Conservation (phyloP, 768 basidiomycete species). For the Panaeolus cyanescens region DNA sequence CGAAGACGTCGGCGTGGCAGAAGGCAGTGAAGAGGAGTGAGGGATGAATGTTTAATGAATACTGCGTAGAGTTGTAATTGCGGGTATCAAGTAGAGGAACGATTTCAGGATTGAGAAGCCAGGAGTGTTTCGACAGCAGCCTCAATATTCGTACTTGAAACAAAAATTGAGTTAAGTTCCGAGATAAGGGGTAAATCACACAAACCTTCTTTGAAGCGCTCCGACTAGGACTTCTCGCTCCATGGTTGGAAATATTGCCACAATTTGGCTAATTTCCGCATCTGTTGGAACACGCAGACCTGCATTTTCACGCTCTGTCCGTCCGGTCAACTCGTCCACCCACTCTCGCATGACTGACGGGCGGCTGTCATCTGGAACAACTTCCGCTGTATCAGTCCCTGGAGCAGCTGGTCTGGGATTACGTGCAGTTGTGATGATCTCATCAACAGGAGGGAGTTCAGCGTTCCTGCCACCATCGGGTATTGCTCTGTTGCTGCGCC, state of each 20-base stretch:
- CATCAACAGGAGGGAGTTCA: constrained; percentile 41
- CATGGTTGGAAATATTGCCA: constrained; percentile 83
- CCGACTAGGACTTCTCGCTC: constrained; percentile 71
- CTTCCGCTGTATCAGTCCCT: constrained; percentile 19
- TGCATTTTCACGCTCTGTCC: constrained; percentile 50
- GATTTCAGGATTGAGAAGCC: constrained; percentile 40
- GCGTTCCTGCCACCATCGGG: constrained; percentile 50
- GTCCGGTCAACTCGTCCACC: constrained; percentile 79
- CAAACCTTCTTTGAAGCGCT: constrained; percentile 83
- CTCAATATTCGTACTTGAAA: constrained; percentile 71
- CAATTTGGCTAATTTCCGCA: constrained; percentile 72
- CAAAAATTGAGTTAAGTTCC: constrained; percentile 6
- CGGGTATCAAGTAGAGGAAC: constrained; percentile 6
- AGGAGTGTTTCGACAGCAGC: constrained; percentile 81
- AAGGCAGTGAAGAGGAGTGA: constrained; percentile 49
- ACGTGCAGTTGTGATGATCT: constrained; percentile 65
- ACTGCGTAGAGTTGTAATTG: constrained; percentile 7
- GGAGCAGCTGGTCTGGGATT: constrained; percentile 20
- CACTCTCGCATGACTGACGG: constrained; percentile 72
- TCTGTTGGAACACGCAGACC: constrained; percentile 74
- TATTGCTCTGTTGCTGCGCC: constrained; percentile 72
- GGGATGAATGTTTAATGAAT: constrained; percentile 22
- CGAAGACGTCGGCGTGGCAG: constrained; percentile 70
- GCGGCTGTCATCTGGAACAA: constrained; percentile 26
- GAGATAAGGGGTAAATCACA: constrained; percentile 9